Base-by-base conservation (phyloP, 805 yeast species). In the Cyberlindnera maritima region DNA sequence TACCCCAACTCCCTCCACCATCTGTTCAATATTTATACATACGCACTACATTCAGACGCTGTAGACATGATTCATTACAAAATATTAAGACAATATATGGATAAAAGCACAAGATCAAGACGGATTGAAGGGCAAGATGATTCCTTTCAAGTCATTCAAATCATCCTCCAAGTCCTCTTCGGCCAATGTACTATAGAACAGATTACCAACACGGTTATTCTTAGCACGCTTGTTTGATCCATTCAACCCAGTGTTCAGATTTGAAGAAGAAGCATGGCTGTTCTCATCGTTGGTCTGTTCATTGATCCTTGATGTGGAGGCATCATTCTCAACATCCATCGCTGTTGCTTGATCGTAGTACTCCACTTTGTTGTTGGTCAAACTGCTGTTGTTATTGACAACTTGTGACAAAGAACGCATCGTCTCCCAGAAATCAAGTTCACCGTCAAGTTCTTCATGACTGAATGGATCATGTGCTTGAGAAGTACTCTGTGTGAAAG, bases 391-490 rank as follows among this genome's bases (percentile, higher is more conserved):
- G 36, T 44, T 63, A 53, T 56, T 54, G 29, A 62, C 68, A 23
- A 60, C 60, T 37, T 75, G 76, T 1, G 83, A 77, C 19, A 83
- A 59, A 15, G 80, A 72, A 41, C 84, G 70, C 76, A 84, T 72
- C 2, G 81, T 78, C 52, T 83, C 90, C 85, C 88, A 83, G 59
- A 83, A 84, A 60, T 83, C 89, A 29, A 77, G 55, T 19, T 79
- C 88, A 48, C 80, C 88, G 35, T 81, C 88, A 4, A 73, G 63
- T 12, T 76, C 83, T 32, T 73, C 80, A 31, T 57, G 50, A 11
- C n/a, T 56, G 46, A 18, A 55, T n/a, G 51, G 58, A 51, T 52
- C 52, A 15, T 39, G 44, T 2, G 4, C 14, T 6, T 36, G 56
- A 53, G 44, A 1, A n/a, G n/a, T n/a, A 2, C 14, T 5, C 33